Conservation (phyloP, 495 filamentous ascomycete species). For the Cercophora samala region DNA sequence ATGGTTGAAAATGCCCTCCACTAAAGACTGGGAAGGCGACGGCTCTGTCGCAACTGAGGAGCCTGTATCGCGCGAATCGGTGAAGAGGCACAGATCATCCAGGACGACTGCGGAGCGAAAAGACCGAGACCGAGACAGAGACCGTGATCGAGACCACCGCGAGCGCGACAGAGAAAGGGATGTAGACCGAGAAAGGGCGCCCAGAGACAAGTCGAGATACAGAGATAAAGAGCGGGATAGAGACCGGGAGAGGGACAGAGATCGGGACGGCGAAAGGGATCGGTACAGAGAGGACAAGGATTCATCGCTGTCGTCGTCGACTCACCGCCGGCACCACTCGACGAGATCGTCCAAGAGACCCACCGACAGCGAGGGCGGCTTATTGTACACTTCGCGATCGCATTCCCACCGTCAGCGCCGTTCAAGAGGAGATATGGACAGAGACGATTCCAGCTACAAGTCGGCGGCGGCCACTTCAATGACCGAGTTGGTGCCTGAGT, state of each 20-base stretch:
- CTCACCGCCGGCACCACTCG: constrained; percentile 26
- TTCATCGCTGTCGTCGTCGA: constrained; percentile 18
- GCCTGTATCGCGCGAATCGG: constrained; percentile 38
- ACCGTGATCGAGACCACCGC: constrained; percentile 26
- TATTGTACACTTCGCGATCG: constrained; percentile 21
- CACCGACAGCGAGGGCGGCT: constrained; percentile 38
- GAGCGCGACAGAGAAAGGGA: constrained; percentile 27
- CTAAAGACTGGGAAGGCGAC: constrained; percentile 42
- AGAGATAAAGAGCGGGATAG: constrained; percentile 17
- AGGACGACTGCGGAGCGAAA: constrained; percentile 32
- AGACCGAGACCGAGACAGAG: constrained; percentile 30
- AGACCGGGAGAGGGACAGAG: constrained; percentile 22
- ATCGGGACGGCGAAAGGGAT: constrained; percentile 23
- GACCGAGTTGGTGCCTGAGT: constrained; percentile 51
- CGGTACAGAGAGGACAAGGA: constrained; percentile 32
- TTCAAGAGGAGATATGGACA: constrained; percentile 40
- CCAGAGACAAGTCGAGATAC: constrained; percentile 21
- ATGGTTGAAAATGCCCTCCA: constrained; percentile 45
- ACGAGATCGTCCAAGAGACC: constrained; percentile 39
- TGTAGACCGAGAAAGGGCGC: constrained; percentile 26
- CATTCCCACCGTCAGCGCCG: constrained; percentile 41
- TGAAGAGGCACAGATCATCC: constrained; percentile 36
- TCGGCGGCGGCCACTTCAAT: constrained; percentile 36
- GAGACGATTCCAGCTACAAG: constrained; percentile 27
- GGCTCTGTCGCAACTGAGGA: constrained; percentile 31